Conservation (phyloP, 2,329 filamentous ascomycete species). For the Penicillium brasilianum region DNA sequence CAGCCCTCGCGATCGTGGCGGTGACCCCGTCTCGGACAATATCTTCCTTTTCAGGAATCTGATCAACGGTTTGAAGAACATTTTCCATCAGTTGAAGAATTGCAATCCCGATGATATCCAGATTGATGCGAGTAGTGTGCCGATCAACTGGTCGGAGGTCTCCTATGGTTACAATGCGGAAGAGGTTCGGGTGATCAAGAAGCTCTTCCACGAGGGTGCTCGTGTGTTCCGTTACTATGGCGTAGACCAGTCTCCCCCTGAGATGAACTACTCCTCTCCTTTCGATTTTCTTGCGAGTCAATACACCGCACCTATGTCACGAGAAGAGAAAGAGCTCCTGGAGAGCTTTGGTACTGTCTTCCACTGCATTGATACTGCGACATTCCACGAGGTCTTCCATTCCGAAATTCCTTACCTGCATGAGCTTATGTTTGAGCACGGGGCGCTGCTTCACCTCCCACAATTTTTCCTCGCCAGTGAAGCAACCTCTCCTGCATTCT, state of each 20-base stretch:
- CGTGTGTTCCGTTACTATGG: conserved; percentile 98
- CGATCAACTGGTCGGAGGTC: conserved; percentile 91
- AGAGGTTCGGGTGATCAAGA: conserved; percentile 94
- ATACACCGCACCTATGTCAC: conserved; percentile 90
- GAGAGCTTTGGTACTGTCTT: conserved; percentile 99
- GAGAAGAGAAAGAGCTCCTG: conserved; percentile 95
- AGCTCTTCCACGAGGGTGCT: conserved; percentile 94
- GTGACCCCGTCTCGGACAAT: conserved; percentile 92
- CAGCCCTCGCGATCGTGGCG: conserved; percentile 84
- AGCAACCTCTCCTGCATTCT: conserved; percentile 95
- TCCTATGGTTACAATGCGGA: conserved; percentile 97
- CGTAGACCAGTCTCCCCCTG: conserved; percentile 75
- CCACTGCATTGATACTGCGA: conserved; percentile 96
- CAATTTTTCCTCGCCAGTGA: conserved; percentile 99
- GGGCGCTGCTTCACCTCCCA: conserved; percentile 88
- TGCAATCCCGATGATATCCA: conserved; percentile 75
- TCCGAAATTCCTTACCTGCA: conserved; percentile 96
- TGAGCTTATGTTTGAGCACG: conserved; percentile 97
- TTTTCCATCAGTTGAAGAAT: conserved; percentile 90
- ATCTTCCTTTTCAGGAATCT: conserved; percentile 97
- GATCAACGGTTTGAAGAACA: conserved; percentile 93
- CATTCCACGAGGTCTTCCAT: conserved; percentile 98
- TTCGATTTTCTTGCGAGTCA: conserved; percentile 94
- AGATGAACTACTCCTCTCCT: conserved; percentile 76
- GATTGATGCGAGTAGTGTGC: conserved; percentile 78